These are phyloP conservation scores for Oryza brachyantha DNA, from an alignment of 176 grass and related monocot genomes.

Conservation along the genomic window DNA sequence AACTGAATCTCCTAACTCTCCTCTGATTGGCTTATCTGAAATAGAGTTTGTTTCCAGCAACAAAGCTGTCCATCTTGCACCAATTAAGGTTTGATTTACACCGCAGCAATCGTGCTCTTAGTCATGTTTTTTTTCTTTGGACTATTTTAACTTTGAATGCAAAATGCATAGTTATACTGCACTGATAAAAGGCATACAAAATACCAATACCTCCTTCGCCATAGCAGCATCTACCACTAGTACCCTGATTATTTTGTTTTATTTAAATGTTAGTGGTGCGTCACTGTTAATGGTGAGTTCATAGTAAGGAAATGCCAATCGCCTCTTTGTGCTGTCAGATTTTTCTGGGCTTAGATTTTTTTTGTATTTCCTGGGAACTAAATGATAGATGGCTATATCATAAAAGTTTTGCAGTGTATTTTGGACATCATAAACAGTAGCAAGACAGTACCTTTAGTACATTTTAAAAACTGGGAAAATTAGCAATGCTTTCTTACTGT, in stretches of 20 bases:
- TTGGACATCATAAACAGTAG: background rate
- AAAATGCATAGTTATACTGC: background rate
- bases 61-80: constrained; percentile 59
- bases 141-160: constrained; percentile 25
- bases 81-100: constrained; percentile 61
- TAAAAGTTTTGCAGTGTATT: background rate
- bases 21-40: constrained; percentile 55
- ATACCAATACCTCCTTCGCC: background rate
- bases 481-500: background rate
- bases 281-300: background rate
- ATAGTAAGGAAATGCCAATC: constrained; percentile 29
- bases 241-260: constrained; percentile 4
- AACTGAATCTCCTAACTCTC: constrained; percentile 49
- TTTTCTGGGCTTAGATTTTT: constrained; percentile 18
- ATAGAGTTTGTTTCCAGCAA: constrained; percentile 58
- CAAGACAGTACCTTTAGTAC: background rate
- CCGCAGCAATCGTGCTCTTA: background rate
- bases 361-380: background rate
- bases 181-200: background rate
- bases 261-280: background rate
- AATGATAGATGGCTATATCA: background rate
- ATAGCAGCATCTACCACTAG: background rate
- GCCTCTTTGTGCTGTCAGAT: constrained; percentile 2
- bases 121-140: constrained; percentile 2
- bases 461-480: background rate